Evolutionary conservation across 2,329 filamentous ascomycete genomes (phyloP), one percentile per base, ranked within the genome.

Genomic region (Sarocladium kiliense): DNA sequence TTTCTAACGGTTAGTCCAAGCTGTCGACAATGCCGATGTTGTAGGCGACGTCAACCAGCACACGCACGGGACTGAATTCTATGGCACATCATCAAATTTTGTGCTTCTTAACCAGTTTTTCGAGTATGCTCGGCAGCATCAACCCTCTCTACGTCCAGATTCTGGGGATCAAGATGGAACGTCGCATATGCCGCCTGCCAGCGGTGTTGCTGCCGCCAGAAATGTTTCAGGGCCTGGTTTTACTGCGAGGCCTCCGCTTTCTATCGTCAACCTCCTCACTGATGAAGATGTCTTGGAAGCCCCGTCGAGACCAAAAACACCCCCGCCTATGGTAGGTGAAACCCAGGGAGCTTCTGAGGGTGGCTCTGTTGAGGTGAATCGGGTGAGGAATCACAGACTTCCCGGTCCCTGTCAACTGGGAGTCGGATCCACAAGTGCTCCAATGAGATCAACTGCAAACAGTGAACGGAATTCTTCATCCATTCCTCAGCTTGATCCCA

Each of bases 21-120:
- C 47, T 23, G 27, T 51, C 25, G 27, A 51, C 18, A 51, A 36
- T 23, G 19, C 47, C 27, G 47, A 36, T 23, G 27, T 51, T n/a
- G 30, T 51, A 23, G 47, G 47, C 10, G 47, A 51, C 27, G 30
- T 51, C 10, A 36, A 51, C 25, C 47, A 51, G 21, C 47, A 36
- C 47, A 51, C 47, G 5, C 26, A 34, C 25, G 30, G 47, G 19
- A 51, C 47, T n/a, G 44, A 49, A 21, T 49, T 49, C 44, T 49
- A 49, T 49, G 44, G 44, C 12, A 30, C 44, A 4, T 49, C 44
- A 10, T 49, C 44, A 11, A 49, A 49, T n/a, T 49, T 49, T 18
- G 44, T 49, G 25, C 44, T 49, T 49, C 44, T 49, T 14, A 49
- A 49, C 19, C 44, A 49, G 25, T 49, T 49, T 19, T 49, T 49